Percentiles rank a stretch among this genome's conserved stretches.
phyloP scores from a whole-genome alignment of 1,284 basidiomycete species.

The Coniferiporia weirii region DNA sequence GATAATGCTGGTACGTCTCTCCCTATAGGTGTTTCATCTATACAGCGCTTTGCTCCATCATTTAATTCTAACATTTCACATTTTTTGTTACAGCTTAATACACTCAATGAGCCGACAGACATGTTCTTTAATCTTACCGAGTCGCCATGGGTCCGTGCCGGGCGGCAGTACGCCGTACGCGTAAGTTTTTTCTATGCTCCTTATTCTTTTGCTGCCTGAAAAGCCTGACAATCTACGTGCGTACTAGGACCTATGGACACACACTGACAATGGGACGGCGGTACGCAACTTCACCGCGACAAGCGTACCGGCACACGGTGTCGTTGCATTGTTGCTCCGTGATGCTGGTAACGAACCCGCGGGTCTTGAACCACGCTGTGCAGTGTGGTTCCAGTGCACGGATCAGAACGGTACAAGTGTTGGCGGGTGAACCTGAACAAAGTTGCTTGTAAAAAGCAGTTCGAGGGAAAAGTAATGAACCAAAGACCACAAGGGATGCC shows the following conservation, averaged over 20 bases:
- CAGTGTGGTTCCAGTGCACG: constrained; percentile 24
- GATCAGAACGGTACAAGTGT: constrained; percentile 22
- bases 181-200: constrained; percentile 31
- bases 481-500: too few species aligned
- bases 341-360: constrained; percentile 64
- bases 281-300: constrained; percentile 56
- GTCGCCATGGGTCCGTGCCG: constrained; percentile 65
- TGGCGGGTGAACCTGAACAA: constrained; percentile 3
- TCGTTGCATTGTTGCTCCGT: constrained; percentile 58
- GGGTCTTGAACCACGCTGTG: constrained; percentile 31
- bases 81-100: constrained; percentile 37
- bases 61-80: constrained; percentile 1
- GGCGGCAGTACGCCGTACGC: constrained; percentile 54
- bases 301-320: constrained; percentile 59
- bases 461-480: too few species aligned
- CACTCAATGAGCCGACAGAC: constrained; percentile 45
- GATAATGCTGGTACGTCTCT: constrained; percentile 46
- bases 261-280: constrained; percentile 63
- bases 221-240: background rate
- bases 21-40: background rate
- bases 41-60: background rate
- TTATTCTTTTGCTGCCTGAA: background rate
- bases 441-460: too few species aligned
- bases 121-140: constrained; percentile 63
- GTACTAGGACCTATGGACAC: constrained; percentile 58